Evolutionary conservation across 805 yeast species (phyloP).

Genomic region (Priceomyces melissophilus): DNA sequence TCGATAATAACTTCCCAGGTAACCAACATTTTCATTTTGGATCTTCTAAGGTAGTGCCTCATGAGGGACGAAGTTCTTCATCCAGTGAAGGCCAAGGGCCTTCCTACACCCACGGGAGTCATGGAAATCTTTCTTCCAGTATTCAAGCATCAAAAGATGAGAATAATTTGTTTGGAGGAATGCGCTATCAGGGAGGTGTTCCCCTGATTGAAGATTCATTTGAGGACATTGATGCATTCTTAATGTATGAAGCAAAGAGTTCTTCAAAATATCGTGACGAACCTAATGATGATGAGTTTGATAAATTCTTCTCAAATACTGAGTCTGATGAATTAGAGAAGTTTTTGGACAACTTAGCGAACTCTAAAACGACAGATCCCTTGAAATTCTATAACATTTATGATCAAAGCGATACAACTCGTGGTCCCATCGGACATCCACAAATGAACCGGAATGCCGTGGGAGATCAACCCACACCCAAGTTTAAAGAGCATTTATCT

Average conservation of each 20-base stretch:
- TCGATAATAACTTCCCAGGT: slow-evolving; percentile 2
- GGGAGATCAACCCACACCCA: neutral
- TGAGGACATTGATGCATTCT: too few species aligned
- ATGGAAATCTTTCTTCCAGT: too few species aligned
- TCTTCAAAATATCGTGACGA: slow-evolving; percentile 4
- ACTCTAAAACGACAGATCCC: slow-evolving; percentile 24
- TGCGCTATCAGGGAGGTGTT: too few species aligned
- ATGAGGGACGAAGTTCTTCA: too few species aligned
- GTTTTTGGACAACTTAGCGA: slow-evolving; percentile 39
- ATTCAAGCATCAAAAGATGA: too few species aligned
- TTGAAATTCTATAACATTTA: slow-evolving; percentile 26
- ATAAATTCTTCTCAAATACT: slow-evolving; percentile 33
- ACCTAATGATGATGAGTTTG: slow-evolving; percentile 22
- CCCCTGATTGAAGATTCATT: too few species aligned
- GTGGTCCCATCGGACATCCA: neutral
- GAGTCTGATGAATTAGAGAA: slow-evolving; percentile 38
- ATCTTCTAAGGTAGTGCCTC: neutral
- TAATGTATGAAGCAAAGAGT: too few species aligned
- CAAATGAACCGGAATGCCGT: neutral
- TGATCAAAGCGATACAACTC: slow-evolving; percentile 6
- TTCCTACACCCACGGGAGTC: too few species aligned
- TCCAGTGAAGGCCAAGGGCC: too few species aligned
- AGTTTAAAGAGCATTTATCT: neutral
- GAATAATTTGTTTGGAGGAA: too few species aligned
- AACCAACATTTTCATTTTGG: slow-evolving; percentile 4